Evolutionary conservation across 1,284 basidiomycete species (phyloP).

Genomic region (Sporisorium graminicola): DNA sequence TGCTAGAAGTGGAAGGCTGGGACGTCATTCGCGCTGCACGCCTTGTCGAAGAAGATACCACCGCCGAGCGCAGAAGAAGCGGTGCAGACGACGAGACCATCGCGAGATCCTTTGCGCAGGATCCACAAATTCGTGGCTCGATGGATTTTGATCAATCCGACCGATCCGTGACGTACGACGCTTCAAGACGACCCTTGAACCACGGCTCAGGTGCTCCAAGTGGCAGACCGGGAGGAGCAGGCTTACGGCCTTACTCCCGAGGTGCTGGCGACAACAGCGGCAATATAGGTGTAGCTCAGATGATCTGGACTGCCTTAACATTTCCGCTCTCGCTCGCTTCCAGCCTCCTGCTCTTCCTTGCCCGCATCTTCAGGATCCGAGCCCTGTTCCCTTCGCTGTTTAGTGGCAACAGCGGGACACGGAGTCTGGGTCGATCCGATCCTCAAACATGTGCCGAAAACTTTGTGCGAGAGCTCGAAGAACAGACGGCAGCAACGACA

Average conservation of each 20-base stretch:
- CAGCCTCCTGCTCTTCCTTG: constrained; percentile 43
- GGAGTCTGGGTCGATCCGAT: constrained; percentile 21
- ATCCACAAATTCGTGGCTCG: constrained; percentile 26
- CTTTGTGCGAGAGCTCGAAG: constrained; percentile 49
- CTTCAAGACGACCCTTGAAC: neutral
- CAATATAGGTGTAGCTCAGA: constrained; percentile 30
- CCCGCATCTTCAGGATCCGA: constrained; percentile 35
- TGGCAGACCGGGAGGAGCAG: constrained; percentile 29
- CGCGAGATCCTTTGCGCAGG: constrained; percentile 43
- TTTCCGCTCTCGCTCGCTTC: constrained; percentile 53
- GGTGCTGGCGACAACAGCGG: constrained; percentile 7
- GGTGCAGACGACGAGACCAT: constrained; percentile 53
- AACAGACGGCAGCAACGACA: constrained; percentile 31
- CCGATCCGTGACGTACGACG: neutral
- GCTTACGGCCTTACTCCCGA: constrained; percentile 30
- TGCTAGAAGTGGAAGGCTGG: constrained; percentile 56
- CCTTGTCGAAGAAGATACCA: constrained; percentile 45
- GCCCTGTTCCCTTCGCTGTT: constrained; percentile 38
- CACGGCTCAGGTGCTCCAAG: constrained; percentile 23
- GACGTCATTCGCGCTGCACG: constrained; percentile 41
- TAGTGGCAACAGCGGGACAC: constrained; percentile 5
- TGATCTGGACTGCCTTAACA: constrained; percentile 50
- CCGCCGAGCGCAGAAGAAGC: constrained; percentile 43
- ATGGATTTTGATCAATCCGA: constrained; percentile 30
- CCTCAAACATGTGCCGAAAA: constrained; percentile 36